Conservation (phyloP, 176 grass and related monocot species). For the Oryza glaberrima region DNA sequence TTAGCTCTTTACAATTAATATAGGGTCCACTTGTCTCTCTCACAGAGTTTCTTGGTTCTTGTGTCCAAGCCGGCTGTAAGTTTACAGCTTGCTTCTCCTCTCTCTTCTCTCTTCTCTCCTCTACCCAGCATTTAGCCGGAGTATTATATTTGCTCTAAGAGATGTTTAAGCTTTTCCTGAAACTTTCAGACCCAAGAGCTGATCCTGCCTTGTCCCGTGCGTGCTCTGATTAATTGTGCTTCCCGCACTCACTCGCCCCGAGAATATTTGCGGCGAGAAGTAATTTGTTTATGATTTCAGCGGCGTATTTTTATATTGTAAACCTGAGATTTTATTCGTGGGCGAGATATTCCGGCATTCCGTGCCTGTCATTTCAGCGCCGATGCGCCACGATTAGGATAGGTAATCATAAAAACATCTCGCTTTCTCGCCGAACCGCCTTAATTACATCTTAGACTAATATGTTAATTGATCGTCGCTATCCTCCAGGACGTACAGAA, state of each 20-base stretch:
- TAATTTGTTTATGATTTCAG: not conserved
- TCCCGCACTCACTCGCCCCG: not conserved
- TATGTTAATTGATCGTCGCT: not conserved
- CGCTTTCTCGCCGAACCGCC: not conserved
- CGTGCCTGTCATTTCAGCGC: not conserved
- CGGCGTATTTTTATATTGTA: not conserved
- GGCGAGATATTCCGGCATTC: not conserved
- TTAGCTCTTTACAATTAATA: no score
- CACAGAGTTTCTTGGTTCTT: no score
- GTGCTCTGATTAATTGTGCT: not conserved
- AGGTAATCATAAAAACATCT: not conserved
- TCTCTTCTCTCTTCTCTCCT: no score
- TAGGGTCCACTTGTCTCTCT: no score
- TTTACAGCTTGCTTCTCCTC: no score
- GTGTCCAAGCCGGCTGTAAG: no score
- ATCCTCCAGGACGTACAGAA: not conserved
- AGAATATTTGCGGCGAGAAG: not conserved
- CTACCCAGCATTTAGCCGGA: no score
- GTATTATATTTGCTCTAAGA: no score
- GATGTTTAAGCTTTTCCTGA: not conserved
- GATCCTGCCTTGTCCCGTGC: not conserved
- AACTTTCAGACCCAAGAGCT: not conserved
- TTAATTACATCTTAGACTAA: not conserved
- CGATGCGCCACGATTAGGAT: not conserved
- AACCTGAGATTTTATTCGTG: slow-evolving; percentile 30